These are phyloP conservation scores for Artemisia tridentata DNA, from an alignment of 129 eudicot genomes.

Conservation along the genomic window DNA sequence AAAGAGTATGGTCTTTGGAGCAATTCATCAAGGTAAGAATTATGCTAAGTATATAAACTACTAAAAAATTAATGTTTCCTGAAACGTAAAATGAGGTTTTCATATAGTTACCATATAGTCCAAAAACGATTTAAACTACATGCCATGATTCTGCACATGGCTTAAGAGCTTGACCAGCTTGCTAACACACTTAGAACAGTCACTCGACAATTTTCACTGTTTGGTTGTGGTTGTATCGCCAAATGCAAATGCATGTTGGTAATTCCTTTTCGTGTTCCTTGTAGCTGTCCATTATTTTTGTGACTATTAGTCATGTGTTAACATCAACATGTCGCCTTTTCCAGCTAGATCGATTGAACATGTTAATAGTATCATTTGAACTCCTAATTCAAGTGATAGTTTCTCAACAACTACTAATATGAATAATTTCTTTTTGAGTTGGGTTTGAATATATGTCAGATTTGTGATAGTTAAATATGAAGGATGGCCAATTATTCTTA, in stretches of 20 bases:
- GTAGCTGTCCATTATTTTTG: background rate
- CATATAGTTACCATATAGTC: background rate
- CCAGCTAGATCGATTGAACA: no score
- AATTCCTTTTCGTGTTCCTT: background rate
- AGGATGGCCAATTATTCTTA: slow-evolving; percentile 12
- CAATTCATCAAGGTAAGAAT: slow-evolving; percentile 83
- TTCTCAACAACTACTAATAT: background rate
- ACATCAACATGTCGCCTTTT: background rate
- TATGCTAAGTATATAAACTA: background rate
- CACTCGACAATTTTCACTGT: background rate
- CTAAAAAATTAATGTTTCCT: slow-evolving; percentile 11
- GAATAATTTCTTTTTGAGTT: background rate
- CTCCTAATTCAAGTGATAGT: background rate
- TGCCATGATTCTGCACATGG: slow-evolving; percentile 10
- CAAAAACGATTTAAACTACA: background rate
- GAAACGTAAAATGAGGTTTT: background rate
- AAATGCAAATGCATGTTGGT: slow-evolving; percentile 3
- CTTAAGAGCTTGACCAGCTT: background rate
- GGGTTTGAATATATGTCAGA: background rate
- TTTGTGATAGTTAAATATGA: background rate
- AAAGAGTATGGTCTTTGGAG: slow-evolving; percentile 61
- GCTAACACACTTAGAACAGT: background rate
- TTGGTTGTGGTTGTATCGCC: background rate
- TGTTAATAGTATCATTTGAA: no score
- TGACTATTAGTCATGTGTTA: background rate